A percentile compares a stretch with the other conserved stretches of the same genome.
These are phyloP conservation scores for Venturia asperata DNA, from an alignment of 2,329 filamentous ascomycete genomes.

Conservation along the genomic window DNA sequence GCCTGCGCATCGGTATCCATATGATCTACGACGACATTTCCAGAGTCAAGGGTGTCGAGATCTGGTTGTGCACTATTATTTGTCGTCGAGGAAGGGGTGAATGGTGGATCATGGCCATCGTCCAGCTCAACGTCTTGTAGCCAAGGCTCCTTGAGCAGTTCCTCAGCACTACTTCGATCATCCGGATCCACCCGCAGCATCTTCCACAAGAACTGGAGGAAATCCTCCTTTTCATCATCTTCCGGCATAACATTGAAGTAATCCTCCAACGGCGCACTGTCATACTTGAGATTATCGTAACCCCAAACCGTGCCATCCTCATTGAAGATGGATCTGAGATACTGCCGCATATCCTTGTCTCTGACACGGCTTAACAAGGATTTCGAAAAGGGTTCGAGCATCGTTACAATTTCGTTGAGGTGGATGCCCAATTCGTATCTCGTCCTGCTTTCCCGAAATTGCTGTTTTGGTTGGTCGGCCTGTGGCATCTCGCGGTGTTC, in stretches of 20 bases:
- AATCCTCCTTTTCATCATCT: neutral
- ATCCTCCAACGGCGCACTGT: neutral
- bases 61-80: neutral
- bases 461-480: neutral
- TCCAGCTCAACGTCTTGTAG: neutral
- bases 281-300: neutral
- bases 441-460: neutral
- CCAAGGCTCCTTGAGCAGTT: neutral
- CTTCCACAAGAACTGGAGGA: neutral
- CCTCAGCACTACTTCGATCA: neutral
- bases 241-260: neutral
- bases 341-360: neutral
- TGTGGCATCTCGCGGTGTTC: neutral
- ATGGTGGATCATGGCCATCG: neutral
- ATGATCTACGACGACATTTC: neutral
- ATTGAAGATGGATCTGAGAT: neutral
- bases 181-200: constrained; percentile 3
- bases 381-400: neutral
- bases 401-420: neutral
- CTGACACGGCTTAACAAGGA: neutral
- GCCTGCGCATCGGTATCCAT: neutral
- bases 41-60: neutral
- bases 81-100: too few relatives aligned
- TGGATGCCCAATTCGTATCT: neutral
- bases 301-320: neutral